Evolutionary conservation across 805 yeast species (phyloP), one percentile per base, ranked within the genome.

Genomic region (Saccharomyces cerevisiae): DNA sequence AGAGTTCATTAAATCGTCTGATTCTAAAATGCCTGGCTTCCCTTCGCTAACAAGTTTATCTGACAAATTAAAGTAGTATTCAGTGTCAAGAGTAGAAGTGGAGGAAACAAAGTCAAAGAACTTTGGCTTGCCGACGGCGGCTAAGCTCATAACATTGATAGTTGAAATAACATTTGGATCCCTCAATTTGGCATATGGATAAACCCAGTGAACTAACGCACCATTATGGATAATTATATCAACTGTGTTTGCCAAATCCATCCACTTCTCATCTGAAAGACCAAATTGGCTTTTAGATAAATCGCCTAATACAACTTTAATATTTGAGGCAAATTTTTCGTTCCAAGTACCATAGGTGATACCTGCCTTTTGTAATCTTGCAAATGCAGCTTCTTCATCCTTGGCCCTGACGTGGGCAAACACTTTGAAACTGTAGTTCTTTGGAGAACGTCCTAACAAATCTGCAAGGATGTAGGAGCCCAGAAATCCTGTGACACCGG

Each of bases 181-280:
- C 63, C 98, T 82, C 64, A 94, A 76, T 60, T 87, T 88, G 49
- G 85, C 74, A 72, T 94, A 94, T 28, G 99, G 98, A 70, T 87
- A 94, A 1, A 91, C 97, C 99, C 99, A 94, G 70, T 94, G 99
- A 41, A 94, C 99, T 57, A 91, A 77, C 17, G 99, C 99, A 75
- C 98, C 99, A 63, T 94, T 94, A 71, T 94, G 99, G 57, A 94
- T 81, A 51, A 94, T 83, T 3, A 85, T 84, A 70, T 95, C 99
- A 55, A 92, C 76, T 0, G 75, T 72, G 14, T 79, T 70, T 9
- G 82, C 73, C 55, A 94, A 77, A 6, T 63, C 50, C 1, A 60
- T 47, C 96, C 96, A 94, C 31, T 74, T 73, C 2, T 62, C 68
- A 36, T 77, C 76, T 17, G 72, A 60, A 52, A 89, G 65, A 0